A percentile compares a stretch with the other conserved stretches of the same genome.
phyloP scores from a whole-genome alignment of 2,329 filamentous ascomycete species.

The Colletotrichum tanaceti region DNA sequence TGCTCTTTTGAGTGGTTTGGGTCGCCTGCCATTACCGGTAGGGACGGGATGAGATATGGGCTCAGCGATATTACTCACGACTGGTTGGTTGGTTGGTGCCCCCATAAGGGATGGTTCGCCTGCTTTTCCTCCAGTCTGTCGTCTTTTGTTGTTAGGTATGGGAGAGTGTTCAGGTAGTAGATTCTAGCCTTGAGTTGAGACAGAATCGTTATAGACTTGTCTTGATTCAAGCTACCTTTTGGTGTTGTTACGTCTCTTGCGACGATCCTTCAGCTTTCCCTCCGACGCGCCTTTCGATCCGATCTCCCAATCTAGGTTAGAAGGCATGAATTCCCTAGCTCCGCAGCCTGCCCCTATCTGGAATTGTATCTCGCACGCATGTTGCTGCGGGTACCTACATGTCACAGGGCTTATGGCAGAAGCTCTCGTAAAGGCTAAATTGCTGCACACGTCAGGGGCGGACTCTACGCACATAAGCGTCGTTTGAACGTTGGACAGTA shows the following conservation, averaged over 20 bases:
- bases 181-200: conserved; percentile 29
- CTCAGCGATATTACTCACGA: conserved; percentile 27
- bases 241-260: background rate
- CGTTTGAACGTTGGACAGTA: background rate
- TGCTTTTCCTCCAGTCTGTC: conserved; percentile 20
- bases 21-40: conserved; percentile 16
- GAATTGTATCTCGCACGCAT: background rate
- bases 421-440: conserved; percentile 19
- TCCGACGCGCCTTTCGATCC: background rate
- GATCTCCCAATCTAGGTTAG: background rate
- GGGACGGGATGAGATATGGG: conserved; percentile 22
- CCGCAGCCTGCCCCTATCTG: background rate
- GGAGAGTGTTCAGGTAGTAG: conserved; percentile 23
- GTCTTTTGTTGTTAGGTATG: conserved; percentile 33
- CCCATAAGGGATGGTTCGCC: conserved; percentile 30
- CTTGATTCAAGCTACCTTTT: conserved; percentile 4
- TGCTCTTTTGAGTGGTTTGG: conserved; percentile 25
- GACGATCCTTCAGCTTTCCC: background rate
- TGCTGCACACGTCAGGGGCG: conserved; percentile 16
- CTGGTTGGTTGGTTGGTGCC: conserved; percentile 25
- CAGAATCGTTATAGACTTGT: conserved; percentile 39
- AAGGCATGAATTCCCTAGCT: conserved; percentile 3
- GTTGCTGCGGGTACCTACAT: conserved; percentile 11
- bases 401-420: conserved; percentile 35
- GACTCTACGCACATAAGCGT: conserved; percentile 13